Evolutionary conservation across 805 yeast genomes (phyloP).

Genomic region (Ogataea philodendri): DNA sequence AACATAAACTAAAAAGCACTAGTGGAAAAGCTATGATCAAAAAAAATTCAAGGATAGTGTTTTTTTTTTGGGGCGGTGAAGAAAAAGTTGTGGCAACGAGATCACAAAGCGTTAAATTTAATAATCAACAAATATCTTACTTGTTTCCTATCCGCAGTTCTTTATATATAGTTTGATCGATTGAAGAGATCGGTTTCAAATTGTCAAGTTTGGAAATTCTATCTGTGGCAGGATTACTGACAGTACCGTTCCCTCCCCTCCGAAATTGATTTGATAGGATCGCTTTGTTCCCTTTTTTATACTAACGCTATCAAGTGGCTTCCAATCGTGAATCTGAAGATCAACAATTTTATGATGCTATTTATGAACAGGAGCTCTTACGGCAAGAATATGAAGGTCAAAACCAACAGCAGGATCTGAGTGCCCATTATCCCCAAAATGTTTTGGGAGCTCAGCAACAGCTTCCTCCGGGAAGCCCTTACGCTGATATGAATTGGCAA

Average conservation of each 20-base stretch:
- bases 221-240: not conserved
- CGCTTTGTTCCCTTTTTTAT: constrained; percentile 1
- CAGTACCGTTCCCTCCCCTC: constrained; percentile 9
- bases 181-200: not conserved
- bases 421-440: constrained; percentile 17
- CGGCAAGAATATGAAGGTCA: constrained; percentile 9
- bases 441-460: constrained; percentile 12
- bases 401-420: constrained; percentile 10
- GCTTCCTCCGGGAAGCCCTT: constrained; percentile 11
- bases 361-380: constrained; percentile 12
- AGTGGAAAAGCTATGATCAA: too few species aligned
- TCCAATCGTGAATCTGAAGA: constrained; percentile 12
- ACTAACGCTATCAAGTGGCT: constrained; percentile 19
- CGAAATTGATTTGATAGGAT: constrained; percentile 1
- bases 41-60: too few species aligned
- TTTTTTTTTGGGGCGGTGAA: constrained; percentile 6
- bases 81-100: constrained; percentile 4
- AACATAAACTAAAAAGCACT: too few species aligned
- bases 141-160: constrained; percentile 2
- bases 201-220: not conserved
- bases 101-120: constrained; percentile 11
- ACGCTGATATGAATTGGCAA: constrained; percentile 20
- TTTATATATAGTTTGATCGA: not conserved
- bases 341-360: constrained; percentile 15
- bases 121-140: not conserved